These are phyloP conservation scores for Mycocentrospora acerina DNA, from an alignment of 2,329 filamentous ascomycete species.

Conservation along the genomic window DNA sequence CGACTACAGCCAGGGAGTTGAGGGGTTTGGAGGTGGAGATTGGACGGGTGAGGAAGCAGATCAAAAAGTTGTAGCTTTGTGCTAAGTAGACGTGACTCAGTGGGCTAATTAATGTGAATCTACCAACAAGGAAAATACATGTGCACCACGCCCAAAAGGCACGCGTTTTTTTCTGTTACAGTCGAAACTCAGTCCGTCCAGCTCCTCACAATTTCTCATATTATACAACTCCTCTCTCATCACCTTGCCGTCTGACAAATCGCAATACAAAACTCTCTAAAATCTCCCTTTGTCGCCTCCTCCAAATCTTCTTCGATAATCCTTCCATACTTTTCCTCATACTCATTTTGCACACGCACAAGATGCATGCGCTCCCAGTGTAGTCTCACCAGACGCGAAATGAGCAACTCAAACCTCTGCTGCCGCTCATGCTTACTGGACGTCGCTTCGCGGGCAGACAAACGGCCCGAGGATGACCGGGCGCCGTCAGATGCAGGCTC, in stretches of 20 bases:
- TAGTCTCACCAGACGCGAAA: slow-evolving; percentile 80
- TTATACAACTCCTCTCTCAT: neutral
- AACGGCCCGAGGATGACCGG: slow-evolving; percentile 16
- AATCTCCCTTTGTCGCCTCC: slow-evolving; percentile 74
- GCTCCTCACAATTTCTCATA: neutral
- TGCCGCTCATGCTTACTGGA: slow-evolving; percentile 45
- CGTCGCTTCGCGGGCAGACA: slow-evolving; percentile 22
- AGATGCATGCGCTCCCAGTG: slow-evolving; percentile 92
- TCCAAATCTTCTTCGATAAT: slow-evolving; percentile 76
- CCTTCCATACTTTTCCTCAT: slow-evolving; percentile 72
- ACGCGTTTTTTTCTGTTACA: too few species aligned
- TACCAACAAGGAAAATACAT: too few species aligned
- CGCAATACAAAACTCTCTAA: slow-evolving; percentile 73
- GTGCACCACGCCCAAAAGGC: too few species aligned
- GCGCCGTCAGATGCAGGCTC: slow-evolving; percentile 33
- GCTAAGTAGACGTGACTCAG: too few species aligned
- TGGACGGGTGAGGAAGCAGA: slow-evolving; percentile 54
- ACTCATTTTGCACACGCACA: slow-evolving; percentile 76
- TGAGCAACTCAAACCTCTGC: slow-evolving; percentile 80
- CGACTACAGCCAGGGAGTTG: slow-evolving; percentile 62
- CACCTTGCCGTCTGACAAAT: slow-evolving; percentile 46
- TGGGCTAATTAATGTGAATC: too few species aligned
- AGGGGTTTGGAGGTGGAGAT: slow-evolving; percentile 68
- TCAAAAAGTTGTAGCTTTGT: slow-evolving; percentile 44
- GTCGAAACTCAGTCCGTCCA: too few species aligned